phyloP scores from a whole-genome alignment of 495 filamentous ascomycete species.

The Delitschia confertaspora region DNA sequence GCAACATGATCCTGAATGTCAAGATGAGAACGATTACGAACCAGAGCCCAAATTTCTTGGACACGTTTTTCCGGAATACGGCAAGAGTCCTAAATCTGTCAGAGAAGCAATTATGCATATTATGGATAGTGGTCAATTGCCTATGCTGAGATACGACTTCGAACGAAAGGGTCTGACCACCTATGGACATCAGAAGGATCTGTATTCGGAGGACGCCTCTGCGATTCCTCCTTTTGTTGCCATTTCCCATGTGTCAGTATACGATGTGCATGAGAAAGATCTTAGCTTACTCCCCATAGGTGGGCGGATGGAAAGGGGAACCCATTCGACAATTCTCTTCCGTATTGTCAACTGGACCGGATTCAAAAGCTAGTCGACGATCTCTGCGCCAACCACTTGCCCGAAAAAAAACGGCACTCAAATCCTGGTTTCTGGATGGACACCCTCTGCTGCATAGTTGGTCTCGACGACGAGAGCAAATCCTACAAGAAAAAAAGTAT shows the following conservation, averaged over 20 bases:
- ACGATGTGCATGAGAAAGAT: background rate
- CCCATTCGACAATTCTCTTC: constrained; percentile 25
- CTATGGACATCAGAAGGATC: constrained; percentile 4
- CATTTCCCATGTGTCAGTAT: constrained; percentile 29
- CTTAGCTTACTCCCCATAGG: constrained; percentile 7
- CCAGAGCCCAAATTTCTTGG: constrained; percentile 5
- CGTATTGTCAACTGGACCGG: constrained; percentile 14
- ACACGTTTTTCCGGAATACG: constrained; percentile 3
- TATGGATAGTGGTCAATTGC: constrained; percentile 2
- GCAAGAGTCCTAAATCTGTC: background rate
- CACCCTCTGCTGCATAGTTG: constrained; percentile 12
- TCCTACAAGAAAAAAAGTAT: constrained; percentile 3
- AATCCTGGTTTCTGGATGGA: constrained; percentile 19
- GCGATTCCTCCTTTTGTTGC: constrained; percentile 10
- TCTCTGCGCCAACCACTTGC: constrained; percentile 5
- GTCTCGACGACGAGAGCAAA: constrained; percentile 4
- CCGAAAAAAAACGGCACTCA: constrained; percentile 1
- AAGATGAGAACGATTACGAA: constrained; percentile 4
- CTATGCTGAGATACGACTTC: constrained; percentile 3
- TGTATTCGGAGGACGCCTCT: background rate
- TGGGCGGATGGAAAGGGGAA: constrained; percentile 28
- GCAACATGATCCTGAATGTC: constrained; percentile 1
- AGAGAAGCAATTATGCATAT: constrained; percentile 3
- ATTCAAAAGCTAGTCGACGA: constrained; percentile 12
- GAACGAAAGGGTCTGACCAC: constrained; percentile 3